Percentiles rank a stretch among this genome's conserved stretches.
Conservation (phyloP, 129 eudicot genomes). For the Flaveria linearis region DNA sequence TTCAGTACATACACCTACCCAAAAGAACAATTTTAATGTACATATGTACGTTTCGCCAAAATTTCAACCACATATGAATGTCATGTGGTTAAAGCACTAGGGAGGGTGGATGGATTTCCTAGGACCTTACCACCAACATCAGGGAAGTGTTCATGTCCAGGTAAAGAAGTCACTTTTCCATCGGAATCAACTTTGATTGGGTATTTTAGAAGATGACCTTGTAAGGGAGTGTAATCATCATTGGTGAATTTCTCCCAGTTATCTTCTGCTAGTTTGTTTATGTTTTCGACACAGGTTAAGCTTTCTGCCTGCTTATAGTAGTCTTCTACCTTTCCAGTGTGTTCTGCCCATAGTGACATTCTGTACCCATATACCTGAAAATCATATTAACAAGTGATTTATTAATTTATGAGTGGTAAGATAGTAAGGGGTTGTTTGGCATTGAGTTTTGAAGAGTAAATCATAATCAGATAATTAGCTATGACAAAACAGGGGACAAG, state of each 20-base stretch:
- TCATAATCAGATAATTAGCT: neutral
- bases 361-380: conserved; percentile 83
- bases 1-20: neutral
- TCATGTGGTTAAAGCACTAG: conserved; percentile 70
- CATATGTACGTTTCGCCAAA: conserved; percentile 12
- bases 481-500: neutral
- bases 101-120: conserved; percentile 62
- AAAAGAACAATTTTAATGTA: conserved; percentile 15
- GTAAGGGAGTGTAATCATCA: conserved; percentile 51
- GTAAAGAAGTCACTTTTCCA: conserved; percentile 64
- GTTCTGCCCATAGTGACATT: conserved; percentile 98
- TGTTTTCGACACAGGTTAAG: conserved; percentile 47
- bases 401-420: neutral
- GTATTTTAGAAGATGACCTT: conserved; percentile 85
- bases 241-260: conserved; percentile 71
- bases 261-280: conserved; percentile 67
- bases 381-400: neutral
- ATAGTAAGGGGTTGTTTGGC: neutral
- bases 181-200: conserved; percentile 56
- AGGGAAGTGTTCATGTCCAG: conserved; percentile 71
- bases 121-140: conserved; percentile 89
- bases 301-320: conserved; percentile 61
- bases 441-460: neutral
- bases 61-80: conserved; percentile 14
- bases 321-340: conserved; percentile 58